phyloP scores from a whole-genome alignment of 768 basidiomycete genomes.

The Termitomyces sp. region DNA sequence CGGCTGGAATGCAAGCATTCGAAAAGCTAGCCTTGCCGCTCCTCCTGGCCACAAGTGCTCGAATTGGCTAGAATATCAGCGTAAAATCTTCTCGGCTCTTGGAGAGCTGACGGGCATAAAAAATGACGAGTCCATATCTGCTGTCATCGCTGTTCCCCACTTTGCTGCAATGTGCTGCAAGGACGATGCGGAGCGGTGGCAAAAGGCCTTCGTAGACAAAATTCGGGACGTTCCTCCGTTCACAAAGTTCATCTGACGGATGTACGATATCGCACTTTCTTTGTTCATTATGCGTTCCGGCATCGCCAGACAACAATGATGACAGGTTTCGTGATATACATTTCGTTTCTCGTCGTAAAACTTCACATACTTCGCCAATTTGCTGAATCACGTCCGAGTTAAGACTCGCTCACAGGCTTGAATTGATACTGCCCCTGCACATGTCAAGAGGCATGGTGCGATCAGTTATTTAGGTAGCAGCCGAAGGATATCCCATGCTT shows the following conservation, averaged over 20 bases:
- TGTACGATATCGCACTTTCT: not conserved
- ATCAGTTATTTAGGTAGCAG: no score
- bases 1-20: slow-evolving; percentile 10
- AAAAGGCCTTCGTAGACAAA: slow-evolving; percentile 5
- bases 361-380: no score
- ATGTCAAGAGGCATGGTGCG: no score
- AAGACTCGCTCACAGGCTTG: no score
- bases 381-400: no score
- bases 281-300: not conserved
- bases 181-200: slow-evolving; percentile 13
- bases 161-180: slow-evolving; percentile 16
- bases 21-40: slow-evolving; percentile 7
- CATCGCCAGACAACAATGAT: not conserved
- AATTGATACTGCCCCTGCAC: no score
- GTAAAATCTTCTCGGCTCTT: slow-evolving; percentile 12
- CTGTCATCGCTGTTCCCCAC: slow-evolving; percentile 12
- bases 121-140: slow-evolving; percentile 11
- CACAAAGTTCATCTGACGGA: slow-evolving; percentile 6
- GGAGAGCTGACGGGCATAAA: slow-evolving; percentile 8
- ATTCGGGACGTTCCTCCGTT: slow-evolving; percentile 11
- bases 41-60: slow-evolving; percentile 12
- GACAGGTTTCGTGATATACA: not conserved
- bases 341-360: no score
- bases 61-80: slow-evolving; percentile 14
- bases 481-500: no score